Percentiles rank a stretch among this genome's conserved stretches.
These are phyloP conservation scores for Petunia secreta DNA, from an alignment of 257 asterid genomes.

Conservation along the genomic window DNA sequence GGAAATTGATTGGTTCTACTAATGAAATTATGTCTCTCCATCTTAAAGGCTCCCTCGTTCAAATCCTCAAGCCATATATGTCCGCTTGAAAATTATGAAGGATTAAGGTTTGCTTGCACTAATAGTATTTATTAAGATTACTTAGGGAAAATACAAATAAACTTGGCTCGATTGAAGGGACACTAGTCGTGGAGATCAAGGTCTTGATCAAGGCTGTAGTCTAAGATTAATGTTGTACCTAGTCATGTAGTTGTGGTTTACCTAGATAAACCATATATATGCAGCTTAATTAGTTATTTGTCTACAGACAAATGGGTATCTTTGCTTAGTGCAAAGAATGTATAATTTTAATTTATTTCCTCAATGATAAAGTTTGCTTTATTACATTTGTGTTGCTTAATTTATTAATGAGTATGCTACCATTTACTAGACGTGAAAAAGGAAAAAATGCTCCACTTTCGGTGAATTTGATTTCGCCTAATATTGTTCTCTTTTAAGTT, in stretches of 20 bases:
- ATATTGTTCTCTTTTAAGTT: no score
- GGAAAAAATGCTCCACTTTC: no score
- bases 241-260: neutral
- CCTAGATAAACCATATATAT: neutral
- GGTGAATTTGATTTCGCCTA: neutral
- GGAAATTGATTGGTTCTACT: constrained; percentile 67
- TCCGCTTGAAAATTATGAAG: neutral
- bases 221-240: neutral
- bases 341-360: neutral
- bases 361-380: neutral
- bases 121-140: neutral
- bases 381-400: neutral
- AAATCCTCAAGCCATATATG: constrained; percentile 44
- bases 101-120: neutral
- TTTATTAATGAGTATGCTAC: neutral
- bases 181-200: neutral
- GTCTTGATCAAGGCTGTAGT: neutral
- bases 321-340: neutral
- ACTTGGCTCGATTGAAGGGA: neutral
- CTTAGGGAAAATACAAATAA: neutral
- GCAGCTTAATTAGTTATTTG: constrained; percentile 2
- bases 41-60: constrained; percentile 64
- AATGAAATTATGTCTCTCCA: constrained; percentile 84
- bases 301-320: neutral
- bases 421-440: neutral